Evolutionary conservation across 495 filamentous ascomycete species (phyloP).

Genomic region (Arthonia radiata): DNA sequence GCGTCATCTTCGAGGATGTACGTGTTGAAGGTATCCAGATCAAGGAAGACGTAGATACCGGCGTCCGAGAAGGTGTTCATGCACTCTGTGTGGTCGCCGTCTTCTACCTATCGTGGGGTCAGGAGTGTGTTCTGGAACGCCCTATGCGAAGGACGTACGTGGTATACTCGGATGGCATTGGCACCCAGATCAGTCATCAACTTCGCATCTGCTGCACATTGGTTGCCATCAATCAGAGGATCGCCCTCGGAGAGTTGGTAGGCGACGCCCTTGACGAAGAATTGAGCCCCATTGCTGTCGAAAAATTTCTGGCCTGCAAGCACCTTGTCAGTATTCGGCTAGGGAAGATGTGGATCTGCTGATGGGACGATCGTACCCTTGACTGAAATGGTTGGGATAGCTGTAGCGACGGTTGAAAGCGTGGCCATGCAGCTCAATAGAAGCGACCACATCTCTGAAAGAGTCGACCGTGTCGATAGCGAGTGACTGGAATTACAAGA

Average conservation of each 20-base stretch:
- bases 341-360: too few species aligned
- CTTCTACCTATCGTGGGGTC: too few species aligned
- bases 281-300: slow-evolving; percentile 48
- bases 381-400: slow-evolving; percentile 33
- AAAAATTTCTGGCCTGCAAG: too few species aligned
- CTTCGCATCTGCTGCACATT: slow-evolving; percentile 53
- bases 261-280: slow-evolving; percentile 65
- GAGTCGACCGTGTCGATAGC: too few species aligned
- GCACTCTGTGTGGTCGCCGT: too few species aligned
- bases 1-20: slow-evolving; percentile 34
- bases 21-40: slow-evolving; percentile 64
- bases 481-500: too few species aligned
- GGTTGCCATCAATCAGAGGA: slow-evolving; percentile 45
- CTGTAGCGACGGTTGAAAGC: slow-evolving; percentile 4
- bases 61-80: slow-evolving; percentile 11
- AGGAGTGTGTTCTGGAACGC: too few species aligned
- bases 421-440: too few species aligned
- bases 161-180: slow-evolving; percentile 76
- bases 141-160: too few species aligned
- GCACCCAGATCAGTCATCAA: slow-evolving; percentile 61
- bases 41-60: slow-evolving; percentile 61
- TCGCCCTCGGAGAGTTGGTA: slow-evolving; percentile 34
- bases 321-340: too few species aligned
- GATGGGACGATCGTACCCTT: too few species aligned
- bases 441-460: too few species aligned